A percentile compares a stretch with the other conserved stretches of the same genome.
Evolutionary conservation across 2,329 filamentous ascomycete genomes (phyloP).

Genomic region (Calonectria henricotiae): DNA sequence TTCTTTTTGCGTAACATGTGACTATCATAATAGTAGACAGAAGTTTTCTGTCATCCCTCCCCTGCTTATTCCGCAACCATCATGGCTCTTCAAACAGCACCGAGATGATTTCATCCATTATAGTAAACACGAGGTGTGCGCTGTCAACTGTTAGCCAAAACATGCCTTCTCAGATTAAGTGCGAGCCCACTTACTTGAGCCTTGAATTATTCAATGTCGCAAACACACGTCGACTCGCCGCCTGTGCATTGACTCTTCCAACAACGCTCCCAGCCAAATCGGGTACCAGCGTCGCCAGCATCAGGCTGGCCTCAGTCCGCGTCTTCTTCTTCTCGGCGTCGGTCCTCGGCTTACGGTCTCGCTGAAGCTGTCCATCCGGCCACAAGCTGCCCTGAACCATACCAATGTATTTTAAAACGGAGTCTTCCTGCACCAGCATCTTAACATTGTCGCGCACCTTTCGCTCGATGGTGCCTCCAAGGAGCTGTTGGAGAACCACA

Average conservation of each 20-base stretch:
- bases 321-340: conserved; percentile 83
- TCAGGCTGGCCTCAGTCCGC: conserved; percentile 87
- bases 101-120: conserved; percentile 80
- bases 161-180: conserved; percentile 24
- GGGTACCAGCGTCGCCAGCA: conserved; percentile 91
- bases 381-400: conserved; percentile 85
- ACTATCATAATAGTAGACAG: conserved; percentile 5
- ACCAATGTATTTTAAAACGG: conserved; percentile 82
- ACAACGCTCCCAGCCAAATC: conserved; percentile 95
- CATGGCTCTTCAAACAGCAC: conserved; percentile 72
- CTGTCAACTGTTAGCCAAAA: conserved; percentile 58
- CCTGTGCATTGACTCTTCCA: conserved; percentile 90
- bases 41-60: background rate
- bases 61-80: conserved; percentile 24
- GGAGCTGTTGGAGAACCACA: conserved; percentile 94
- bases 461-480: conserved; percentile 95
- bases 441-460: conserved; percentile 91
- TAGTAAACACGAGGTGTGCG: conserved; percentile 79
- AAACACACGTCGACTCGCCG: conserved; percentile 89
- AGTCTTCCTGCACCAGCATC: conserved; percentile 82
- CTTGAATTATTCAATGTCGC: conserved; percentile 92
- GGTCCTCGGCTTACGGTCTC: conserved; percentile 72
- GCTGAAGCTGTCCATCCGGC: conserved; percentile 77
- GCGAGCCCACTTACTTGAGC: conserved; percentile 79
- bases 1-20: conserved; percentile 8